Conservation (phyloP, 768 basidiomycete genomes). For the Tylopilus intermedius region DNA sequence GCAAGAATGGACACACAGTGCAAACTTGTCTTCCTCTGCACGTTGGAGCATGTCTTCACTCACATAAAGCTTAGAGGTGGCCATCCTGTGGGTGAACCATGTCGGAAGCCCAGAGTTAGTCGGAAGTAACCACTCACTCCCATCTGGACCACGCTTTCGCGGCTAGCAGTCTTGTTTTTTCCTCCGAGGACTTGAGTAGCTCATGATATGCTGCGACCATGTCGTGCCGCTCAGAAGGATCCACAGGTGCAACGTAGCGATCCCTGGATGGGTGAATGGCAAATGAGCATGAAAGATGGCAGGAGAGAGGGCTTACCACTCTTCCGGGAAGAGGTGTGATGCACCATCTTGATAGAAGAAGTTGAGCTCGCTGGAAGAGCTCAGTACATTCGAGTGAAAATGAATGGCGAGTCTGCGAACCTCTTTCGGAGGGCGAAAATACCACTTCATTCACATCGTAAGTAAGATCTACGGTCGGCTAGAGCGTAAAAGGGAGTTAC, state of each 20-base stretch:
- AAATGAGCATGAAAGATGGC: not conserved
- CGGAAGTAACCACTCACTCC: constrained; percentile 58
- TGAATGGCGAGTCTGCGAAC: constrained; percentile 30
- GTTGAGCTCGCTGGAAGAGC: constrained; percentile 54
- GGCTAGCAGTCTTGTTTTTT: constrained; percentile 56
- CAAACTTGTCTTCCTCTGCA: constrained; percentile 69
- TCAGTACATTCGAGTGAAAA: not conserved
- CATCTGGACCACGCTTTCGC: constrained; percentile 87
- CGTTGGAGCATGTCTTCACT: constrained; percentile 64
- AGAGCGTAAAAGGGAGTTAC: constrained; percentile 32
- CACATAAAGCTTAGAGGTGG: constrained; percentile 68
- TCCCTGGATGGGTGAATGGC: constrained; percentile 49
- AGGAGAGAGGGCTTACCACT: constrained; percentile 50
- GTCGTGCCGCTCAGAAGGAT: constrained; percentile 73
- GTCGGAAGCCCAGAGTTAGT: not conserved
- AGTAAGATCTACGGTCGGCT: not conserved
- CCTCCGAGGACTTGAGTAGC: constrained; percentile 69
- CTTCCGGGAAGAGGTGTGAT: constrained; percentile 80
- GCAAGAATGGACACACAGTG: constrained; percentile 48
- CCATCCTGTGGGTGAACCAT: constrained; percentile 54
- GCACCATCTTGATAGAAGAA: constrained; percentile 93
- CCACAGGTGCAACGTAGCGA: constrained; percentile 75
- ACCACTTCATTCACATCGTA: constrained; percentile 44
- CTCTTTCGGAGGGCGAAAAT: constrained; percentile 85
- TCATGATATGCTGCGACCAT: constrained; percentile 81